Conservation (phyloP, 176 grass and related monocot genomes). For the barley (Hordeum vulgare) region DNA sequence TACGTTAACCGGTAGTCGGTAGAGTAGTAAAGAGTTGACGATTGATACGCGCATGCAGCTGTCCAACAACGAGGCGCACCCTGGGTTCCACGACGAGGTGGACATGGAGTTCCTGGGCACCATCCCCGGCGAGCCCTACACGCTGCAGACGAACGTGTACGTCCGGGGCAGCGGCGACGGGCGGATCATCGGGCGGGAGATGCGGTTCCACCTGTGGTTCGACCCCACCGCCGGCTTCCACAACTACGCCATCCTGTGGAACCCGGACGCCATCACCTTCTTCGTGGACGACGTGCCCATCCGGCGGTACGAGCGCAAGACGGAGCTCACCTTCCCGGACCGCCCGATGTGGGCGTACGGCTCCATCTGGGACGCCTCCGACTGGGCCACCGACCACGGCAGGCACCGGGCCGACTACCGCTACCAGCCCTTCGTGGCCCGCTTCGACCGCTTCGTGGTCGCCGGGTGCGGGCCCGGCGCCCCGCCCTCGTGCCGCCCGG, state of each 20-base stretch:
- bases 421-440: conserved; percentile 60
- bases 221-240: conserved; percentile 63
- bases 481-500: conserved; percentile 29
- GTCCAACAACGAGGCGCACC: conserved; percentile 63
- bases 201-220: conserved; percentile 89
- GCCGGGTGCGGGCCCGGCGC: conserved; percentile 40
- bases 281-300: conserved; percentile 72
- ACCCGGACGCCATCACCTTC: conserved; percentile 84
- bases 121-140: conserved; percentile 67
- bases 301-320: conserved; percentile 36
- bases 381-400: conserved; percentile 75
- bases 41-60: conserved; percentile 33
- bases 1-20: no score
- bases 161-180: conserved; percentile 78
- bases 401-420: conserved; percentile 54
- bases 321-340: conserved; percentile 2
- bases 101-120: conserved; percentile 85
- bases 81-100: conserved; percentile 68
- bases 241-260: conserved; percentile 75
- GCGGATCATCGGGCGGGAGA: conserved; percentile 71
- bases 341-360: conserved; percentile 74
- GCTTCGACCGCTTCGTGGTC: conserved; percentile 32
- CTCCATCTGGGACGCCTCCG: conserved; percentile 83
- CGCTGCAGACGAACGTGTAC: conserved; percentile 89
- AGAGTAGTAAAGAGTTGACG: no score